A percentile compares a stretch with the other conserved stretches of the same genome.
phyloP scores from a whole-genome alignment of 2,329 filamentous ascomycete genomes.

The Pseudogymnoascus sp. region DNA sequence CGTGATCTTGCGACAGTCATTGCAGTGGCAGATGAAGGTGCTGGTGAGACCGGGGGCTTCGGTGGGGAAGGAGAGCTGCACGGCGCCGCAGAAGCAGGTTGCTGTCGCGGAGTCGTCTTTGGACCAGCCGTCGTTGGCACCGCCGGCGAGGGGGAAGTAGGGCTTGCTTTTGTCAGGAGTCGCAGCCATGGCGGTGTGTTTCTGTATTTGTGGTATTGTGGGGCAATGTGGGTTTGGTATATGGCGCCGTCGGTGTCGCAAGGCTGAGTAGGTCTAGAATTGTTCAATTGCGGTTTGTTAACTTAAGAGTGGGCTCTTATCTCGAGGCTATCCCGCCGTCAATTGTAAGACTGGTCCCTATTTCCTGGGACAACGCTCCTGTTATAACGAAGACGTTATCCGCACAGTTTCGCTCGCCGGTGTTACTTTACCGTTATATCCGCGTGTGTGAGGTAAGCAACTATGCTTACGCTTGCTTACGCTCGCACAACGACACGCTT shows the following conservation, averaged over 20 bases:
- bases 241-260: background rate
- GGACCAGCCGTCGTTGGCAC: conserved; percentile 37
- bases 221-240: background rate
- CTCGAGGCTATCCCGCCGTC: background rate
- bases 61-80: conserved; percentile 45
- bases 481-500: background rate
- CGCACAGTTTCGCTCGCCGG: background rate
- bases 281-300: background rate
- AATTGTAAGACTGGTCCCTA: background rate
- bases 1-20: conserved; percentile 54
- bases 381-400: background rate
- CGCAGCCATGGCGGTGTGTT: conserved; percentile 13
- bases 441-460: background rate
- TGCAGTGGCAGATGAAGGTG: conserved; percentile 52
- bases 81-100: conserved; percentile 50
- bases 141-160: conserved; percentile 34
- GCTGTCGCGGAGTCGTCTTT: conserved; percentile 43
- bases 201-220: background rate
- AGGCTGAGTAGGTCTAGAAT: background rate
- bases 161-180: conserved; percentile 24
- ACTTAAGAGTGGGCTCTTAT: background rate
- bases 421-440: background rate
- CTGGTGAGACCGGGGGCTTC: conserved; percentile 37
- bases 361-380: background rate
- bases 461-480: background rate